phyloP scores from a whole-genome alignment of 495 filamentous ascomycete genomes.

The Hyaloscypha variabilis region DNA sequence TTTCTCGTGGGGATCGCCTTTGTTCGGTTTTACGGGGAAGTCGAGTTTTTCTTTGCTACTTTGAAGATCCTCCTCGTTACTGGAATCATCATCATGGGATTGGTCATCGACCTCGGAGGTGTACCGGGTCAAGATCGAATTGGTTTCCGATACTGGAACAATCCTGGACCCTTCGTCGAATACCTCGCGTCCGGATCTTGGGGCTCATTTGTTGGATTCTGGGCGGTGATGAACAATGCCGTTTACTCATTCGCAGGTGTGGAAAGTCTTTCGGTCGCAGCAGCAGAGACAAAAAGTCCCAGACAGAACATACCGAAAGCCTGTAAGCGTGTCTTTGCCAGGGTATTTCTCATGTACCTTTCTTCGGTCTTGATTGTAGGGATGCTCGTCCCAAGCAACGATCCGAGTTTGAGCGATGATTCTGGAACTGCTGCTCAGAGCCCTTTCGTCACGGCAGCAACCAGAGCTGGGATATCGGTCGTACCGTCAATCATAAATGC shows the following conservation, averaged over 20 bases:
- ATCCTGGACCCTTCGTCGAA: slow-evolving; percentile 69
- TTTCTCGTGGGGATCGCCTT: slow-evolving; percentile 55
- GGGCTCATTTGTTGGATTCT: slow-evolving; percentile 43
- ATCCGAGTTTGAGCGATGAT: slow-evolving; percentile 53
- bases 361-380: slow-evolving; percentile 18
- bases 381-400: slow-evolving; percentile 58
- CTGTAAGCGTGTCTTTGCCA: slow-evolving; percentile 67
- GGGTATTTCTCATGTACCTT: slow-evolving; percentile 63
- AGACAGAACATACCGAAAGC: slow-evolving; percentile 69
- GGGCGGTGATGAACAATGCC: slow-evolving; percentile 40
- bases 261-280: slow-evolving; percentile 76
- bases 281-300: slow-evolving; percentile 71
- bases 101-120: slow-evolving; percentile 59
- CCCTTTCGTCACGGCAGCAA: slow-evolving; percentile 73
- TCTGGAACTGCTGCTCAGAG: slow-evolving; percentile 55
- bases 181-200: slow-evolving; percentile 57
- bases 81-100: slow-evolving; percentile 52
- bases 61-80: slow-evolving; percentile 61
- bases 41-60: slow-evolving; percentile 57
- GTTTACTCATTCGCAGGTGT: slow-evolving; percentile 83
- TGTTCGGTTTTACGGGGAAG: slow-evolving; percentile 57
- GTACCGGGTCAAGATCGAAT: slow-evolving; percentile 48
- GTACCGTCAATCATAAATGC: slow-evolving; percentile 65
- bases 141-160: slow-evolving; percentile 68
- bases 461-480: slow-evolving; percentile 60